A percentile compares a stretch with the other conserved stretches of the same genome.
Evolutionary conservation across 1,284 basidiomycete species (phyloP).

Genomic region (Leccinum fallax): DNA sequence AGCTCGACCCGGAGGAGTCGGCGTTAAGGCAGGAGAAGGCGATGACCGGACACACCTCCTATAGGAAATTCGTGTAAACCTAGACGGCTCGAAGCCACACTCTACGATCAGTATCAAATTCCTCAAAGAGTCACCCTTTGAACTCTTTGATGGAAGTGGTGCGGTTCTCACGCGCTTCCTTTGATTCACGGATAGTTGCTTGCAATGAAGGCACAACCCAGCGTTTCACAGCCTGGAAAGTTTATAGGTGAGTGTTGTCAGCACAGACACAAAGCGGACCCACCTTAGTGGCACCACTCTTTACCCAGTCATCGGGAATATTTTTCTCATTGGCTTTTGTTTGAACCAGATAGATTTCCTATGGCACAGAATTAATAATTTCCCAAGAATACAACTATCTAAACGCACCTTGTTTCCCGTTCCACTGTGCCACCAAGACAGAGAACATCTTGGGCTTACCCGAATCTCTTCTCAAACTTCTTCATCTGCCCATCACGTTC

Average conservation of each 20-base stretch:
- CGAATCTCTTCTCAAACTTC: constrained; percentile 59
- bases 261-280: constrained; percentile 3
- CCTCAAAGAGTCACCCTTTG: constrained; percentile 75
- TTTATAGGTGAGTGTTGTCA: constrained; percentile 4
- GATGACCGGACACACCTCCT: no score
- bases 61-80: no score
- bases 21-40: constrained; percentile 50
- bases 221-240: constrained; percentile 62
- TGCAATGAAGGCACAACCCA: constrained; percentile 79
- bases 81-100: constrained; percentile 79
- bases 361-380: constrained; percentile 9
- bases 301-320: constrained; percentile 84
- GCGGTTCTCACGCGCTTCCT: constrained; percentile 90
- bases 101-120: constrained; percentile 85
- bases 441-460: constrained; percentile 54
- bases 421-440: constrained; percentile 84
- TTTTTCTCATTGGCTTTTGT: constrained; percentile 60
- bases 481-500: constrained; percentile 69
- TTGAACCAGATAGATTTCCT: constrained; percentile 91
- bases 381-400: background rate
- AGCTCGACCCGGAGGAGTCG: background rate
- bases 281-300: constrained; percentile 82
- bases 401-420: constrained; percentile 71
- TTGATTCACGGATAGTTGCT: constrained; percentile 74
- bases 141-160: constrained; percentile 81